Evolutionary conservation across 345 rosid genomes (phyloP).

Genomic region (Aethionema arabicum): DNA sequence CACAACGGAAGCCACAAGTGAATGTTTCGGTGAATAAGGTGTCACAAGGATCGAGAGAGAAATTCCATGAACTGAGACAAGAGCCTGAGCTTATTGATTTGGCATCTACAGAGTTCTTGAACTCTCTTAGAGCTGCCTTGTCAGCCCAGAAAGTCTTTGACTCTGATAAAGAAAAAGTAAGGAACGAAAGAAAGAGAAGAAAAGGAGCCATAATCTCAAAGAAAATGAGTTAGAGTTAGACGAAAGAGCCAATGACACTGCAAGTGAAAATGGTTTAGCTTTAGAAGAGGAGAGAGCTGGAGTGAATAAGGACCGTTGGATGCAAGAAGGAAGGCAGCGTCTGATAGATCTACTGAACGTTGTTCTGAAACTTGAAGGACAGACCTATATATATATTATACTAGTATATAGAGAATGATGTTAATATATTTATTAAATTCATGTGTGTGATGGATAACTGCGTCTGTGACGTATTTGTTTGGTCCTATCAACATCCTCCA

Average conservation of each 20-base stretch:
- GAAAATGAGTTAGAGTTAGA: background rate
- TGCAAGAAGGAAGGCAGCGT: slow-evolving; percentile 13
- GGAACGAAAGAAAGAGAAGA: slow-evolving; percentile 19
- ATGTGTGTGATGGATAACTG: slow-evolving; percentile 9
- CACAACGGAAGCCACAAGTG: slow-evolving; percentile 94
- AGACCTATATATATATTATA: slow-evolving; percentile 14
- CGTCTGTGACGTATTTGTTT: slow-evolving; percentile 23
- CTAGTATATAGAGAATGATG: background rate
- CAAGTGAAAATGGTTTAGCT: background rate
- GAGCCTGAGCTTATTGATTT: slow-evolving; percentile 66
- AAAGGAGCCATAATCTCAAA: slow-evolving; percentile 28
- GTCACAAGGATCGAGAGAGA: slow-evolving; percentile 82
- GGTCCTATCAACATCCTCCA: slow-evolving; percentile 27
- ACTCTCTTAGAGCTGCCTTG: slow-evolving; percentile 45
- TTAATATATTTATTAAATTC: slow-evolving; percentile 1
- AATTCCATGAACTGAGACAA: slow-evolving; percentile 82
- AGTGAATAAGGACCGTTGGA: slow-evolving; percentile 28
- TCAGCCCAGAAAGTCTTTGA: slow-evolving; percentile 66
- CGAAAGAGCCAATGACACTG: slow-evolving; percentile 1
- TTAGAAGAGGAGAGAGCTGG: slow-evolving; percentile 18
- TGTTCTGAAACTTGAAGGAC: slow-evolving; percentile 27
- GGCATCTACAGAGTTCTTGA: slow-evolving; percentile 49
- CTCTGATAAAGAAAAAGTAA: slow-evolving; percentile 25
- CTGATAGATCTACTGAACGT: slow-evolving; percentile 22
- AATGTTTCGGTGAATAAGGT: slow-evolving; percentile 62